Percentiles rank a stretch among this genome's conserved stretches.
phyloP scores from a whole-genome alignment of 2,329 filamentous ascomycete genomes.

The Cladobotryum mycophilum region DNA sequence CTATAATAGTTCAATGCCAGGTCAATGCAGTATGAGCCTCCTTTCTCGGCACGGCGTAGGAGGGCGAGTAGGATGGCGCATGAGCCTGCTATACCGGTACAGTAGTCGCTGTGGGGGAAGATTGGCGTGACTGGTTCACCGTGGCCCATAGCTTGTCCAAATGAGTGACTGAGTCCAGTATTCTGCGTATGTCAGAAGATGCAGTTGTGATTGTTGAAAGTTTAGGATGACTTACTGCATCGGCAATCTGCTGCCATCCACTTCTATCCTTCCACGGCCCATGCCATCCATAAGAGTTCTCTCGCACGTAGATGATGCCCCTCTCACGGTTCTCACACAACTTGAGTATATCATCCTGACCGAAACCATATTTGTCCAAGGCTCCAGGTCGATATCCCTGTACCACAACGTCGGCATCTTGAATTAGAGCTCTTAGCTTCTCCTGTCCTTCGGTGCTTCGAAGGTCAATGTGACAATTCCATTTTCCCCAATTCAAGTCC shows the following conservation, averaged over 20 bases:
- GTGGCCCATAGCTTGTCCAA: too few species aligned
- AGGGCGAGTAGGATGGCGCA: too few species aligned
- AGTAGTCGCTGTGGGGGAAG: too few species aligned
- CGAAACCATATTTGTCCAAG: constrained; percentile 7
- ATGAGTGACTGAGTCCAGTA: too few species aligned
- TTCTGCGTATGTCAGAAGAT: too few species aligned
- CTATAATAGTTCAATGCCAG: too few species aligned
- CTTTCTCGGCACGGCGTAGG: too few species aligned
- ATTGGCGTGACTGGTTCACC: too few species aligned
- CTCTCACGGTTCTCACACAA: constrained; percentile 5
- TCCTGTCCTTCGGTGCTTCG: constrained; percentile 32
- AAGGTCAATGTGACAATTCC: constrained; percentile 47
- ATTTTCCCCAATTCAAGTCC: constrained; percentile 47
- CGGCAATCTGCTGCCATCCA: constrained; percentile 49
- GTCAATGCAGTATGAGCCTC: too few species aligned
- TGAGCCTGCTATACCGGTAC: too few species aligned
- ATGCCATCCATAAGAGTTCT: constrained; percentile 49
- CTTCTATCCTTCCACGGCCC: constrained; percentile 40
- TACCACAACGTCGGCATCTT: constrained; percentile 44
- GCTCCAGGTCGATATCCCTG: constrained; percentile 53
- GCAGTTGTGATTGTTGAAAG: too few species aligned
- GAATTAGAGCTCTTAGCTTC: constrained; percentile 35
- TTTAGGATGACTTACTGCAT: constrained; percentile 27
- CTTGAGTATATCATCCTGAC: neutral
- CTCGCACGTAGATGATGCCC: constrained; percentile 35